Evolutionary conservation across 352 stramenopile genomes (phyloP).

Genomic region (Phytophthora kernoviae): DNA sequence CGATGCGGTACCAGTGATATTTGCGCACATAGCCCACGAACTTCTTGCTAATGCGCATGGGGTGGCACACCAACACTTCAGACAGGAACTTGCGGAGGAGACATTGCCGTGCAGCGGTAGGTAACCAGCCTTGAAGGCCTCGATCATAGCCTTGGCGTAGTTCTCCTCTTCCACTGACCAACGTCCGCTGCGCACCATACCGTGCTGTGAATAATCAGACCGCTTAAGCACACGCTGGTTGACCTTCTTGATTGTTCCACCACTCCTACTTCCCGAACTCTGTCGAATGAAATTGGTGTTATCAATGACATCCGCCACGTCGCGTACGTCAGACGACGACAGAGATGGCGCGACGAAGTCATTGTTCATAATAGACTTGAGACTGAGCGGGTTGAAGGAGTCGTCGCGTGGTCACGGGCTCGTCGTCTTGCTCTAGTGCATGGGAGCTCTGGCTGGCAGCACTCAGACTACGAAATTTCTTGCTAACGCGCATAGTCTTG

Average conservation of each 20-base stretch:
- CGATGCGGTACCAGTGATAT: constrained; percentile 86
- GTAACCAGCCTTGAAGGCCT: constrained; percentile 75
- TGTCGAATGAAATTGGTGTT: constrained; percentile 29
- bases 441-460: constrained; percentile 23
- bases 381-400: constrained; percentile 67
- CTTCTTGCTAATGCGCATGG: constrained; percentile 93
- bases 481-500: constrained; percentile 70
- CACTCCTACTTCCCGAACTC: constrained; percentile 21
- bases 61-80: constrained; percentile 86
- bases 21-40: constrained; percentile 90
- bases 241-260: constrained; percentile 36
- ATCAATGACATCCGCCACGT: constrained; percentile 27
- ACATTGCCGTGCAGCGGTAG: constrained; percentile 82
- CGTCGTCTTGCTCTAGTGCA: constrained; percentile 8
- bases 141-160: constrained; percentile 85
- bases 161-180: constrained; percentile 79
- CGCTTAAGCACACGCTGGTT: constrained; percentile 64
- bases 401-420: constrained; percentile 16
- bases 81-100: constrained; percentile 88
- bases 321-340: constrained; percentile 18
- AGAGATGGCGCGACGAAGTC: constrained; percentile 29
- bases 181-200: constrained; percentile 66
- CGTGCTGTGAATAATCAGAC: constrained; percentile 82
- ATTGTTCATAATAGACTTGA: constrained; percentile 82
- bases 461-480: constrained; percentile 61